Conservation (phyloP, 2,329 filamentous ascomycete genomes). For the Chrysoporthe deuterocubensis region DNA sequence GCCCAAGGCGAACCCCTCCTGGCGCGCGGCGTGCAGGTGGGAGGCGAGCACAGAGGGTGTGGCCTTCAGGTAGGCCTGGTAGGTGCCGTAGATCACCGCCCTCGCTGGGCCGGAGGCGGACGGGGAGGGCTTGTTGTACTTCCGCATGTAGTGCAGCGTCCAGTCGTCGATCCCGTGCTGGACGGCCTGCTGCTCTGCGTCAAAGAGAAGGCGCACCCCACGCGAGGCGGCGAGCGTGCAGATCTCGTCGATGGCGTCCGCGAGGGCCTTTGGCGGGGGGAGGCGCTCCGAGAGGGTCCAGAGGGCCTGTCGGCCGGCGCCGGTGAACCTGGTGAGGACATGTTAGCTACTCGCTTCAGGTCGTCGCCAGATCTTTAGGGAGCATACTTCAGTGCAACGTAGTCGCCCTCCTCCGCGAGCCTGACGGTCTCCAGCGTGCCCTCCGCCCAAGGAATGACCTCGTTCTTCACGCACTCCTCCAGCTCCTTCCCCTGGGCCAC, state of each 20-base stretch:
- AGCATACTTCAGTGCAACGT: conserved; percentile 65
- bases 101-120: conserved; percentile 43
- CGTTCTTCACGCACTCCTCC: conserved; percentile 54
- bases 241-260: conserved; percentile 72
- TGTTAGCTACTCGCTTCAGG: background rate
- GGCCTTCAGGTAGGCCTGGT: conserved; percentile 76
- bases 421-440: conserved; percentile 76
- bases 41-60: conserved; percentile 58
- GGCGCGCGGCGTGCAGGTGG: conserved; percentile 63
- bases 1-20: conserved; percentile 68
- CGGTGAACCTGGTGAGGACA: conserved; percentile 63
- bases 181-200: conserved; percentile 81
- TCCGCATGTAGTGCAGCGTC: conserved; percentile 76
- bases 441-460: conserved; percentile 72
- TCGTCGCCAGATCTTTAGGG: background rate
- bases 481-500: conserved; percentile 51
- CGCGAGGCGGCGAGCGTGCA: conserved; percentile 72
- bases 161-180: conserved; percentile 82
- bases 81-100: conserved; percentile 79
- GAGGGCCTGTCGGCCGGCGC: conserved; percentile 76
- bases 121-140: conserved; percentile 63
- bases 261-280: conserved; percentile 66
- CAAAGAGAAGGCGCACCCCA: conserved; percentile 76
- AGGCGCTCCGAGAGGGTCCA: conserved; percentile 66
- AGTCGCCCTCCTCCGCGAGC: conserved; percentile 72